Conservation (phyloP, 495 filamentous ascomycete genomes). For the Pyrenula massariospora region DNA sequence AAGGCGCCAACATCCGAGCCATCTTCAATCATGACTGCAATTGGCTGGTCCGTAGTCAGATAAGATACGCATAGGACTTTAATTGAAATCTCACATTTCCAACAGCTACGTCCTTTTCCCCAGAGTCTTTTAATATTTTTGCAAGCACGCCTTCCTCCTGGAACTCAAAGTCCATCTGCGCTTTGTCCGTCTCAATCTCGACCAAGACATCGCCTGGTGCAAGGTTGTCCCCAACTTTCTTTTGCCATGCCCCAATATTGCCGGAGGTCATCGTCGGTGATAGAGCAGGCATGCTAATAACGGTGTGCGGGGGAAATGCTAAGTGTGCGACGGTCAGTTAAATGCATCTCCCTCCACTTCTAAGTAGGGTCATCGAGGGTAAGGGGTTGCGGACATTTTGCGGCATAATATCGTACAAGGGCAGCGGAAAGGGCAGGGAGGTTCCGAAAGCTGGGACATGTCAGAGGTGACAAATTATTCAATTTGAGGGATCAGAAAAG, state of each 20-base stretch:
- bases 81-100: conserved; percentile 65
- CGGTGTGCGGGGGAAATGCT: conserved; percentile 85
- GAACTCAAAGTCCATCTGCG: conserved; percentile 99
- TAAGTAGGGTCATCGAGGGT: no score
- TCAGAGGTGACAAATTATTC: neutral
- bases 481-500: neutral
- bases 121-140: conserved; percentile 86
- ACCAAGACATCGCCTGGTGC: conserved; percentile 93
- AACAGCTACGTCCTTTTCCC: conserved; percentile 90
- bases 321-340: conserved; percentile 15
- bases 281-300: conserved; percentile 96
- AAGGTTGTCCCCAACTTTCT: conserved; percentile 83
- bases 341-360: conserved; percentile 5
- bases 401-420: conserved; percentile 63
- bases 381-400: conserved; percentile 63
- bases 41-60: conserved; percentile 54
- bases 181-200: conserved; percentile 99
- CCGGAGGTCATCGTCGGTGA: conserved; percentile 96
- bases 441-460: conserved; percentile 3
- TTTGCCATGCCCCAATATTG: conserved; percentile 97
- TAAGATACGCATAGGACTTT: conserved; percentile 11
- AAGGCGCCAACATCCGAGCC: conserved; percentile 77
- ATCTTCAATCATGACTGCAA: conserved; percentile 89
- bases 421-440: conserved; percentile 42
- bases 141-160: conserved; percentile 96